Conservation (phyloP, 2,329 filamentous ascomycete genomes). For the Grosmannia serpens region DNA sequence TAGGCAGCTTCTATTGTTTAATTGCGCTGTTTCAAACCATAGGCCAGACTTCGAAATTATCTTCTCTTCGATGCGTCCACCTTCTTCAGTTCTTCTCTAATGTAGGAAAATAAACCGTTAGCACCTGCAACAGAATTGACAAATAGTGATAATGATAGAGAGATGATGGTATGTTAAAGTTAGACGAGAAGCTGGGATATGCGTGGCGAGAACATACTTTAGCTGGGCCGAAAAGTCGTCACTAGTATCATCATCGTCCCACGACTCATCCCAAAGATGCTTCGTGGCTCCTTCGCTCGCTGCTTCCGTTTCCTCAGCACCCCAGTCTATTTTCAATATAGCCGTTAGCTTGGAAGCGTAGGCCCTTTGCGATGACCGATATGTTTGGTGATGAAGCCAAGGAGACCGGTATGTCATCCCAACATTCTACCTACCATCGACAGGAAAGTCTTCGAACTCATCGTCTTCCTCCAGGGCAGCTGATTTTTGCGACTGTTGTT, state of each 20-base stretch:
- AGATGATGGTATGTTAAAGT: background rate
- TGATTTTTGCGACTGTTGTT: slow-evolving; percentile 16
- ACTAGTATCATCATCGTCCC: slow-evolving; percentile 95
- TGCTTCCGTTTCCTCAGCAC: slow-evolving; percentile 78
- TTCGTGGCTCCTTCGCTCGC: slow-evolving; percentile 50
- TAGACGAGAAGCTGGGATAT: too few species aligned
- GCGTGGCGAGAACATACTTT: slow-evolving; percentile 50
- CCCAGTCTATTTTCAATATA: slow-evolving; percentile 57
- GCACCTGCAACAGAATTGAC: background rate
- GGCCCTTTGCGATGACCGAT: background rate
- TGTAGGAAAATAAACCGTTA: background rate
- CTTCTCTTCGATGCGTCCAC: slow-evolving; percentile 65
- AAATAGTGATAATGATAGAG: background rate
- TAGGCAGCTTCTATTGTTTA: background rate
- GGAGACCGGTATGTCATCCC: background rate
- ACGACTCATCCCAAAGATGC: slow-evolving; percentile 98
- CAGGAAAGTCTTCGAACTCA: slow-evolving; percentile 97
- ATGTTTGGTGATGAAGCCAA: background rate
- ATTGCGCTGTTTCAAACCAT: background rate
- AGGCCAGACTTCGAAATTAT: slow-evolving; percentile 20
- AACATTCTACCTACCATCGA: slow-evolving; percentile 57
- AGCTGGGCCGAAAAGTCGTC: slow-evolving; percentile 94
- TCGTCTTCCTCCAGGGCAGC: slow-evolving; percentile 87
- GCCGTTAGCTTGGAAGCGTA: background rate
- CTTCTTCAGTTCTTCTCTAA: slow-evolving; percentile 86